These are phyloP conservation scores for Suillus placidus DNA, from an alignment of 768 basidiomycete genomes.

Conservation along the genomic window DNA sequence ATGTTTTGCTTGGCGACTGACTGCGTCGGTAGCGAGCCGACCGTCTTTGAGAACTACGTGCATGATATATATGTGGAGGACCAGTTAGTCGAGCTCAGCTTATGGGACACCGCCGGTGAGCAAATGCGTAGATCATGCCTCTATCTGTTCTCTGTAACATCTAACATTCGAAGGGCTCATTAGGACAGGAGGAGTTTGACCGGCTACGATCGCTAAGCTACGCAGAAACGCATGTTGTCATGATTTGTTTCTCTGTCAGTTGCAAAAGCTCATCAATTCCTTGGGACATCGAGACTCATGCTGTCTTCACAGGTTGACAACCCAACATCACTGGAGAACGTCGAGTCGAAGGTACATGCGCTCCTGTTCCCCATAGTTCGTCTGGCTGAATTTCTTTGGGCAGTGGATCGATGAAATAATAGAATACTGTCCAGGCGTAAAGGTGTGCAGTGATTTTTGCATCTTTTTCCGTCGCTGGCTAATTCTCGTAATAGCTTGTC, in stretches of 20 bases:
- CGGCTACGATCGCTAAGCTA: slow-evolving; percentile 92
- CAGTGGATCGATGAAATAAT: slow-evolving; percentile 95
- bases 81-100: slow-evolving; percentile 82
- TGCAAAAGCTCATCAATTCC: not conserved
- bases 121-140: slow-evolving; percentile 2
- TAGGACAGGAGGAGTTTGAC: slow-evolving; percentile 97
- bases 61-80: slow-evolving; percentile 89
- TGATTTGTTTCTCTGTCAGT: slow-evolving; percentile 93
- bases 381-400: not conserved
- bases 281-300: not conserved
- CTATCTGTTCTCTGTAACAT: slow-evolving; percentile 22
- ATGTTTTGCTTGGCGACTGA: slow-evolving; percentile 4
- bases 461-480: slow-evolving; percentile 14
- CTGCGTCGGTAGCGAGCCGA: slow-evolving; percentile 66
- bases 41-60: slow-evolving; percentile 97
- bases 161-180: slow-evolving; percentile 35
- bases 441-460: slow-evolving; percentile 50
- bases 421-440: slow-evolving; percentile 94
- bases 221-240: slow-evolving; percentile 94
- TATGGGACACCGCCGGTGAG: slow-evolving; percentile 97
- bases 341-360: slow-evolving; percentile 81
- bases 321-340: slow-evolving; percentile 92
- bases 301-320: slow-evolving; percentile 72
- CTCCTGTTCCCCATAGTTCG: not conserved
- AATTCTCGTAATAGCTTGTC: slow-evolving; percentile 57